phyloP scores from a whole-genome alignment of 129 eudicot species.

The Pulicaria dysenterica region DNA sequence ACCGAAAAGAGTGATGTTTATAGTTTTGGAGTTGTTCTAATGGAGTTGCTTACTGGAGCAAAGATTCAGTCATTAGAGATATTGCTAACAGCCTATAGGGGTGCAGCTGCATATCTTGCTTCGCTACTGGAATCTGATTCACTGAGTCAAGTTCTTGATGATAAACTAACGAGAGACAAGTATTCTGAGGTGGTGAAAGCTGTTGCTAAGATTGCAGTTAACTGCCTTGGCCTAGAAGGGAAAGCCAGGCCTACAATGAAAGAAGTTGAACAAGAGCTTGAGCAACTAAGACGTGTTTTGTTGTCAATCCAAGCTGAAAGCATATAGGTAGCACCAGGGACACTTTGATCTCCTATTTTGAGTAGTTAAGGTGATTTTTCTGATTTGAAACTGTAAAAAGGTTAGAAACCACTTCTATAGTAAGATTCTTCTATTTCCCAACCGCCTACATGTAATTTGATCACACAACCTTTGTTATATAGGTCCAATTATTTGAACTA shows the following conservation, averaged over 20 bases:
- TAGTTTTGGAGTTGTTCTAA: constrained; percentile 39
- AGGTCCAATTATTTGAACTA: too few species aligned
- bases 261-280: constrained; percentile 26
- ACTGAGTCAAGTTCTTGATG: constrained; percentile 32
- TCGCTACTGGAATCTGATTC: constrained; percentile 1
- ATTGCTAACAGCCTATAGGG: neutral
- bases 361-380: too few species aligned
- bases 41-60: constrained; percentile 30
- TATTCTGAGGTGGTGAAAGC: constrained; percentile 15
- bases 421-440: too few species aligned
- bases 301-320: constrained; percentile 7
- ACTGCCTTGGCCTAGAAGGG: constrained; percentile 33
- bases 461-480: too few species aligned
- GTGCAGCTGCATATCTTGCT: constrained; percentile 24
- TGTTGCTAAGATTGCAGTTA: constrained; percentile 28
- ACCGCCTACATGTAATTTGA: too few species aligned
- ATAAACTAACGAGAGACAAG: constrained; percentile 19
- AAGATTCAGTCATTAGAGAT: constrained; percentile 25
- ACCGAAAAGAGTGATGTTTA: constrained; percentile 40
- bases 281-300: constrained; percentile 18
- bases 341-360: too few species aligned
- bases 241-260: constrained; percentile 33
- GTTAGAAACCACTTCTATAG: too few species aligned
- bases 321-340: neutral
- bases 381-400: too few species aligned